phyloP scores from a whole-genome alignment of 352 stramenopile species.

The Phytophthora aleatoria region DNA sequence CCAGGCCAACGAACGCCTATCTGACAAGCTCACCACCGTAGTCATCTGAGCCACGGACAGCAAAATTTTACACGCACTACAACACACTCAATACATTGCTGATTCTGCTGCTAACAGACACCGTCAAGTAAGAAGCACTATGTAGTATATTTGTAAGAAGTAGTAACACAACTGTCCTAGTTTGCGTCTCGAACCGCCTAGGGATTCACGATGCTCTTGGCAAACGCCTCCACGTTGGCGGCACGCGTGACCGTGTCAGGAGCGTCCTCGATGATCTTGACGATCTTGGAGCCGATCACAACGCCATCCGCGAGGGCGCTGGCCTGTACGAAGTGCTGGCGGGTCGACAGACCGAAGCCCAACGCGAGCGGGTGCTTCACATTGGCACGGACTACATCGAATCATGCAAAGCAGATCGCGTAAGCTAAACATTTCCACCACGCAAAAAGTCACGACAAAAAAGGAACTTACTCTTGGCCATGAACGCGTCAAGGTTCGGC shows the following conservation, averaged over 20 bases:
- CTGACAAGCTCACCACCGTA: neutral
- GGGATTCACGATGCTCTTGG: conserved; percentile 72
- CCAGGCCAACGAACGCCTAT: conserved; percentile 28
- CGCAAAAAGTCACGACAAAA: neutral
- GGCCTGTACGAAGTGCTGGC: conserved; percentile 92
- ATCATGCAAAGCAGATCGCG: conserved; percentile 10
- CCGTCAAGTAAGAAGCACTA: neutral
- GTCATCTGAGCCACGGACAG: conserved; percentile 34
- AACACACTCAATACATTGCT: neutral
- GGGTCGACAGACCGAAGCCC: conserved; percentile 97
- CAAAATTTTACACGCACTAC: neutral
- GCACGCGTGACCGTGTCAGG: conserved; percentile 63
- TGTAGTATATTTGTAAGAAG: conserved; percentile 25
- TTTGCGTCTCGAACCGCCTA: conserved; percentile 18
- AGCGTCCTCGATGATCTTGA: conserved; percentile 83
- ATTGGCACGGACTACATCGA: conserved; percentile 68
- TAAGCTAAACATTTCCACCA: neutral
- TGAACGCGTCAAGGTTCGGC: conserved; percentile 93
- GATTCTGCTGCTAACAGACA: neutral
- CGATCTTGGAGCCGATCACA: conserved; percentile 90
- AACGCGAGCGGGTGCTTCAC: conserved; percentile 93
- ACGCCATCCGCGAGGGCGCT: conserved; percentile 91
- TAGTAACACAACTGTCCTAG: conserved; percentile 9
- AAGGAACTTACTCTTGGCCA: conserved; percentile 76
- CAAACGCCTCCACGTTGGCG: conserved; percentile 77